Evolutionary conservation across 2,329 filamentous ascomycete species (phyloP).

Genomic region (Epichloe hybrida): DNA sequence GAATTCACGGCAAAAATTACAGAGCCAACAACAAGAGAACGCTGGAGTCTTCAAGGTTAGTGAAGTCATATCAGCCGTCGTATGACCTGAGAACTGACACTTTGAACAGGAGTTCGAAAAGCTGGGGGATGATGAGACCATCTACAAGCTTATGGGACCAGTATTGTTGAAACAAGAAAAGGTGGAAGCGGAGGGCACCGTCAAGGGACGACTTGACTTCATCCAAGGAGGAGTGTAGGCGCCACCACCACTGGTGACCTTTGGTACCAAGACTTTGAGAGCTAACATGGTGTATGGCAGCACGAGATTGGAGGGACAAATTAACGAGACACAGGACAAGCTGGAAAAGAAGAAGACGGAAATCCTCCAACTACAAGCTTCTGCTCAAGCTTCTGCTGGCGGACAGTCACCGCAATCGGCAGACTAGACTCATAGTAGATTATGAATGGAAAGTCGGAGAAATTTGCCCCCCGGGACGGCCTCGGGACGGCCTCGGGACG

Average conservation of each 20-base stretch:
- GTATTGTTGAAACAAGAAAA: conserved; percentile 92
- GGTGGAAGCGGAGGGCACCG: conserved; percentile 75
- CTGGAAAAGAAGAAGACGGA: conserved; percentile 45
- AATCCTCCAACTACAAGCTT: conserved; percentile 42
- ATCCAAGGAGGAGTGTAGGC: conserved; percentile 86
- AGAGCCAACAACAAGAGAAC: conserved; percentile 91
- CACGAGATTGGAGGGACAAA: conserved; percentile 33
- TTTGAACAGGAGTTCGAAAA: conserved; percentile 61
- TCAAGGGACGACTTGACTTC: conserved; percentile 81
- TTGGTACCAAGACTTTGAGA: not conserved
- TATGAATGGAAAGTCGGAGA: not conserved
- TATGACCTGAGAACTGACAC: not conserved
- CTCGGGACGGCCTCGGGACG: no score
- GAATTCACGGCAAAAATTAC: conserved; percentile 74
- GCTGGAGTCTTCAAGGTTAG: conserved; percentile 65
- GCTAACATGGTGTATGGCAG: conserved; percentile 13
- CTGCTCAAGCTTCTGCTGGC: conserved; percentile 29
- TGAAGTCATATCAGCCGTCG: not conserved
- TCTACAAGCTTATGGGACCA: conserved; percentile 92
- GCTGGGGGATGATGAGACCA: conserved; percentile 67
- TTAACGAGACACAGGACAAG: conserved; percentile 42
- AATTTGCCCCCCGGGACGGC: not conserved
- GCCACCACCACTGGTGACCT: not conserved
- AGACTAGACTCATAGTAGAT: conserved; percentile 3
- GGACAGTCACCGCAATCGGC: conserved; percentile 18